Base-by-base conservation (phyloP, 2,329 filamentous ascomycete genomes). In the Coniella lustricola region DNA sequence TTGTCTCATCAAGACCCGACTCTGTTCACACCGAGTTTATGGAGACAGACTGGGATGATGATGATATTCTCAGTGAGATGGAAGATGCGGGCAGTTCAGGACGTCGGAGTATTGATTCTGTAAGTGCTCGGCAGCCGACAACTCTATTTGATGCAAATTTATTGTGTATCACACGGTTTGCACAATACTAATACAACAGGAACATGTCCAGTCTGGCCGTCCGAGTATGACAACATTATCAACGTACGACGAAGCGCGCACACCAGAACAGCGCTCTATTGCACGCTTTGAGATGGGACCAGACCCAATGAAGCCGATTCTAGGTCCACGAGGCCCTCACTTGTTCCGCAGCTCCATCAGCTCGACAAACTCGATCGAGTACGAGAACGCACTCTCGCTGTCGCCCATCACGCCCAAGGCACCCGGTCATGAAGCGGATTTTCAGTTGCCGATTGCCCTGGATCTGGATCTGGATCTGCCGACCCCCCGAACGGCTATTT, bases 201-300 rank as follows among this genome's bases (percentile, higher is more conserved):
- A 34, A n/a, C 21, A 17, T 17, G 8, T 31, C n/a, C 61, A 90
- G 85, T 75, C 79, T 54, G 77, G 76, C 58, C 79, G 86, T 59
- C 81, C 80, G 51, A 94, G 88, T 70, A 81, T 90, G 62, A 91
- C 88, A 3, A 95, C 90, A 2, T 74, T 93, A 33, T 95, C 90
- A 7, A 91, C 88, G 1, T 90, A 86, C 59, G 89, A 94, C 60
- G 90, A 95, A 63, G 76, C 83, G 3, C 80, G 81, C 25, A 95
- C 90, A 21, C 90, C 90, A 16, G 51, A 53, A 5, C 51, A 53
- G 33, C 51, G 47, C 35, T 53, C 51, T 29, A 25, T 53, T n/a
- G 51, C 51, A 18, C 48, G 36, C 20, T 53, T 53, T 36, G 51
- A 53, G 18, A 53, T 53, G 48, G 51, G 51, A 7, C 51, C 77